Conservation (phyloP, 805 yeast genomes). For the Zygosaccharomyces rouxii region DNA sequence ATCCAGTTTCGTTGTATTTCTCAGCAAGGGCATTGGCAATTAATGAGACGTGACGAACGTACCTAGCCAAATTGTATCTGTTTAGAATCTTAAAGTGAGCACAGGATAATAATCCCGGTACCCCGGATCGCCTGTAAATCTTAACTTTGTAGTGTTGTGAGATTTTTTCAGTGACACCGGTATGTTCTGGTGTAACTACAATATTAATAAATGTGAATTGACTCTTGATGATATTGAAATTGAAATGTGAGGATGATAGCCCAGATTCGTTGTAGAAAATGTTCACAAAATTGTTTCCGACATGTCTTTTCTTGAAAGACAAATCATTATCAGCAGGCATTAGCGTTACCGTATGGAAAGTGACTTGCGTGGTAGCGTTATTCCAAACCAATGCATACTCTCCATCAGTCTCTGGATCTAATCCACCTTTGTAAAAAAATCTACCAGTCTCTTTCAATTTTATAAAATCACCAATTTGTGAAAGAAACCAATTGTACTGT, state of each 20-base stretch:
- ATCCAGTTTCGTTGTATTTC: conserved; percentile 51
- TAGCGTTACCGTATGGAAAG: conserved; percentile 76
- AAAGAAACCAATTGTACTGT: conserved; percentile 56
- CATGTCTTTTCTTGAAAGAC: conserved; percentile 73
- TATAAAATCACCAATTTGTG: conserved; percentile 57
- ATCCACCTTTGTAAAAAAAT: conserved; percentile 64
- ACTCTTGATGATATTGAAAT: conserved; percentile 64
- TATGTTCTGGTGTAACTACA: conserved; percentile 63
- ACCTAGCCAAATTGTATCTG: conserved; percentile 53
- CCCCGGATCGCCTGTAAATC: conserved; percentile 58
- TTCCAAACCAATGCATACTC: conserved; percentile 69
- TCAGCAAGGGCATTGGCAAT: conserved; percentile 68
- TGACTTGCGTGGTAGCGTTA: conserved; percentile 63
- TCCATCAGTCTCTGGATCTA: conserved; percentile 71
- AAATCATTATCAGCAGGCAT: conserved; percentile 53
- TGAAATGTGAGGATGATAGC: conserved; percentile 42
- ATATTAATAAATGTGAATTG: conserved; percentile 82
- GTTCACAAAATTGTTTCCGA: conserved; percentile 81
- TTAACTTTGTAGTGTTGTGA: conserved; percentile 54
- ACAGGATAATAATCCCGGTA: conserved; percentile 73
- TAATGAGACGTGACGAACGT: conserved; percentile 62
- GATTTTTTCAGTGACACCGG: conserved; percentile 4
- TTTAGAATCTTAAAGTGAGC: conserved; percentile 69
- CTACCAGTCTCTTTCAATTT: conserved; percentile 49
- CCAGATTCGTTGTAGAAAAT: conserved; percentile 77